Base-by-base conservation (phyloP, 345 rosid species). In the Brassica nigra region DNA sequence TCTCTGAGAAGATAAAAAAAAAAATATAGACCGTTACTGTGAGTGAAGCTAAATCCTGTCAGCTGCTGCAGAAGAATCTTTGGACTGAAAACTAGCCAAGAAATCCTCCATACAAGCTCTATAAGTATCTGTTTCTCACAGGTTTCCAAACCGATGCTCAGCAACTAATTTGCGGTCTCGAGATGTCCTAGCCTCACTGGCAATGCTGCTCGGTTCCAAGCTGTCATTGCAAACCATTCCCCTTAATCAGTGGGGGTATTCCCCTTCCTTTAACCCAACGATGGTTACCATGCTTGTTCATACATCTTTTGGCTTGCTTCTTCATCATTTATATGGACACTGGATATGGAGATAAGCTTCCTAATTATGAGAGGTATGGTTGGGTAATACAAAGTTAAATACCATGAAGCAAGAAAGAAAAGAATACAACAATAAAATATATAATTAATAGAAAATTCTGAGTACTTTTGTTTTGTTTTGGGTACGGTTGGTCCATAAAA, bases 101-200 rank as follows among this genome's bases (percentile, higher is more conserved):
- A 83, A 90, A 77, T 95, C 98, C 76, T 89, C 94, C 98, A 91
- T 92, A 81, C 88, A 95, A 30, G 93, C 88, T 76, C 81, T 76
- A 73, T 90, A 92, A 16, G 89, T 88, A 81, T 91, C 91, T 92
- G 86, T 91, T 90, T 87, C 71, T 84, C 81, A 2, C 97, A 86
- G 49, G 92, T 82, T 76, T 91, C 94, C 72, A 92, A 59, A 16
- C 90, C 97, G 8, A 23, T 23, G 27, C 75, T 83, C 94, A 91
- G 84, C 98, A 95, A 92, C 77, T 23, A 23, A 23, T 23, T 23
- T 23, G 27, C 27, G 27, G 27, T 23, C 27, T 23, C 27, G 27
- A 23, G 27, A 23, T 23, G 27, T 23, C 27, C 27, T 23, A 23
- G 27, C 27, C 27, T 23, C 27, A 23, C 27, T 23, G 27, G 27